Evolutionary conservation across 495 filamentous ascomycete genomes (phyloP).

Genomic region (Xeromyces bisporus): DNA sequence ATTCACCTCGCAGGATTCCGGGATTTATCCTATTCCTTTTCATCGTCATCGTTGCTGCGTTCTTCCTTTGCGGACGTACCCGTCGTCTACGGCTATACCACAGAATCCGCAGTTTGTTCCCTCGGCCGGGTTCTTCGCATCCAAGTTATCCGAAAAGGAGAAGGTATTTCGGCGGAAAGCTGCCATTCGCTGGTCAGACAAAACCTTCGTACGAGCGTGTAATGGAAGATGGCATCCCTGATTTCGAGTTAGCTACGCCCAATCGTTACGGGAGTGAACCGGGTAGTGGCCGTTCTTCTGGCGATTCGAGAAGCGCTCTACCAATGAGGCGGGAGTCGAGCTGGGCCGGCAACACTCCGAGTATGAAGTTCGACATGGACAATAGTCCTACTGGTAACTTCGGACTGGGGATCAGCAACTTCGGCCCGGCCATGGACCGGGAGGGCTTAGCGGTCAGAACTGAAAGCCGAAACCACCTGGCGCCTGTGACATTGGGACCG

Average conservation of each 20-base stretch:
- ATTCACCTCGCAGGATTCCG: conserved; percentile 47
- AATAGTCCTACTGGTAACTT: conserved; percentile 34
- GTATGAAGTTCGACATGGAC: conserved; percentile 41
- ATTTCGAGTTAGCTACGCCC: conserved; percentile 54
- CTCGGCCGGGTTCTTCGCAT: conserved; percentile 34
- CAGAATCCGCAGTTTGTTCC: conserved; percentile 33
- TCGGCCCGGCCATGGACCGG: conserved; percentile 42
- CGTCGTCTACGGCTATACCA: conserved; percentile 49
- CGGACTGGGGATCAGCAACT: conserved; percentile 32
- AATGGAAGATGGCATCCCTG: conserved; percentile 54
- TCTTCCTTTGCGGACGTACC: conserved; percentile 55
- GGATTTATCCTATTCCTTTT: conserved; percentile 59
- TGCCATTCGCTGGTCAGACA: conserved; percentile 36
- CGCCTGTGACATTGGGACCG: conserved; percentile 24
- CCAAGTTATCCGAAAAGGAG: conserved; percentile 35
- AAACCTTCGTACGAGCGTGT: conserved; percentile 68
- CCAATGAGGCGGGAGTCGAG: conserved; percentile 23
- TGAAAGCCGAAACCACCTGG: conserved; percentile 62
- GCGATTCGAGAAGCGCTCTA: conserved; percentile 14
- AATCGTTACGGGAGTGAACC: conserved; percentile 40
- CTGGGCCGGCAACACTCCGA: conserved; percentile 22
- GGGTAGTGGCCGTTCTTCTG: conserved; percentile 22
- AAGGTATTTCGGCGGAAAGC: conserved; percentile 33
- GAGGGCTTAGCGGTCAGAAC: conserved; percentile 60
- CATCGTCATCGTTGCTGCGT: conserved; percentile 46